A percentile compares a stretch with the other conserved stretches of the same genome.
Evolutionary conservation across 2,329 filamentous ascomycete genomes (phyloP).

Genomic region (Claviceps africana): DNA sequence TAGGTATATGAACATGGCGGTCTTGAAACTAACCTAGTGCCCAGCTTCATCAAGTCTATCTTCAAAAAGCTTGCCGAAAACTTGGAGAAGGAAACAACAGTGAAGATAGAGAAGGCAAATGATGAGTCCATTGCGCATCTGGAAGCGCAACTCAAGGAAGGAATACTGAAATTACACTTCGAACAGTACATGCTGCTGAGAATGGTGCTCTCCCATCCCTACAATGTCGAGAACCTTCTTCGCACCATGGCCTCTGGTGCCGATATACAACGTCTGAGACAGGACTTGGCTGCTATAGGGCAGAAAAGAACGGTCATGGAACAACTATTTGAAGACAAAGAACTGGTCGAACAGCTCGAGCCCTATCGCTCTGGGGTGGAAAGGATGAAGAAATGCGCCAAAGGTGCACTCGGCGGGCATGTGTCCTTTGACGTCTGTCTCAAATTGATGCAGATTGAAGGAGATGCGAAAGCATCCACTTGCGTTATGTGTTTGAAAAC

Average conservation of each 20-base stretch:
- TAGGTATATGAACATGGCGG: neutral
- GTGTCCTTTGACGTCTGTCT: slow-evolving; percentile 12
- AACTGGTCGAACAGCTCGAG: neutral
- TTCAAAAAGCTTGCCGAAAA: neutral
- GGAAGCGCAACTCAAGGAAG: neutral
- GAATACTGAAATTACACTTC: neutral
- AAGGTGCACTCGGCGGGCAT: slow-evolving; percentile 8
- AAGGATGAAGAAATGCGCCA: neutral
- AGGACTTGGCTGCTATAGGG: neutral
- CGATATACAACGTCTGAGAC: neutral
- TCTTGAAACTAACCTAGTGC: neutral
- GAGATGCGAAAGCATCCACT: accelerated
- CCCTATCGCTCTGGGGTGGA: slow-evolving; percentile 8
- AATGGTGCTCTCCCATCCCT: slow-evolving; percentile 13
- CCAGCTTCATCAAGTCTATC: neutral
- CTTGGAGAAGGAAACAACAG: neutral
- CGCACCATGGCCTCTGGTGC: neutral
- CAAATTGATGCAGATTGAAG: slow-evolving; percentile 6
- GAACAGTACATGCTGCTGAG: neutral
- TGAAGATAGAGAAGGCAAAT: neutral
- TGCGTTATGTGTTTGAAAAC: slow-evolving; percentile 8
- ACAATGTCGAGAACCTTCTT: slow-evolving; percentile 16
- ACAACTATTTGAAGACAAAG: slow-evolving; percentile 3
- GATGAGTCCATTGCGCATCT: neutral
- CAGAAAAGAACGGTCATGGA: slow-evolving; percentile 3